A percentile compares a stretch with the other conserved stretches of the same genome.
Conservation (phyloP, 768 basidiomycete genomes). For the Termitomyces titanicus region DNA sequence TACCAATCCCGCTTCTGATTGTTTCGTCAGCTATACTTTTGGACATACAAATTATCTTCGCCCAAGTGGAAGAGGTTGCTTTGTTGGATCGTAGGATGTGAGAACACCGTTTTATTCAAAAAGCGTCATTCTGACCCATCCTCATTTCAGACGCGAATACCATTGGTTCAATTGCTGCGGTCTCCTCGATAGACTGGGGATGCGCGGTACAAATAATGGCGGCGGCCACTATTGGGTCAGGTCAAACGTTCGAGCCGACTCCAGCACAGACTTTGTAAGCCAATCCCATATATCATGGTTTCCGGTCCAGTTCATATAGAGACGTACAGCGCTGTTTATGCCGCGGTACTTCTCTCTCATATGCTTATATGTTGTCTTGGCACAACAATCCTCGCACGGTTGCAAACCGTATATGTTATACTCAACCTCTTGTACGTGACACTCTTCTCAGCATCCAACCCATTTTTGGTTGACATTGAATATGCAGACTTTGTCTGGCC, state of each 20-base stretch:
- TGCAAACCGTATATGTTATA: slow-evolving; percentile 67
- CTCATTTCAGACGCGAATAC: slow-evolving; percentile 40
- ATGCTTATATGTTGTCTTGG: slow-evolving; percentile 65
- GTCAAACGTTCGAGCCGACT: slow-evolving; percentile 26
- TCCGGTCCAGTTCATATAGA: background rate
- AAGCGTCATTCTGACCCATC: background rate
- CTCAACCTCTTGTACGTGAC: slow-evolving; percentile 64
- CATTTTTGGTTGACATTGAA: background rate
- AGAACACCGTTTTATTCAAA: slow-evolving; percentile 15
- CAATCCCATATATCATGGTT: background rate
- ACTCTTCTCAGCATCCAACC: background rate
- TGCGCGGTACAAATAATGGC: slow-evolving; percentile 58
- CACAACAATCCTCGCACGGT: slow-evolving; percentile 61
- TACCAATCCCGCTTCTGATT: background rate
- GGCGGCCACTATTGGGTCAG: slow-evolving; percentile 38
- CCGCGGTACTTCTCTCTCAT: slow-evolving; percentile 60
- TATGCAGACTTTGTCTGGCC: slow-evolving; percentile 51
- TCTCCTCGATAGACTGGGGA: slow-evolving; percentile 61
- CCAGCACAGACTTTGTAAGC: slow-evolving; percentile 29
- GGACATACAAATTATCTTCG: slow-evolving; percentile 60
- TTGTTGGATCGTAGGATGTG: slow-evolving; percentile 70
- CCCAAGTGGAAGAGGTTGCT: slow-evolving; percentile 57
- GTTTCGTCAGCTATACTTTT: slow-evolving; percentile 54
- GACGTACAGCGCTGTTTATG: slow-evolving; percentile 56
- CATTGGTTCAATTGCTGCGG: slow-evolving; percentile 38